A percentile compares a stretch with the other conserved stretches of the same genome.
These are phyloP conservation scores for Salmacisia buchloeana DNA, from an alignment of 1,284 basidiomycete genomes.

Conservation along the genomic window DNA sequence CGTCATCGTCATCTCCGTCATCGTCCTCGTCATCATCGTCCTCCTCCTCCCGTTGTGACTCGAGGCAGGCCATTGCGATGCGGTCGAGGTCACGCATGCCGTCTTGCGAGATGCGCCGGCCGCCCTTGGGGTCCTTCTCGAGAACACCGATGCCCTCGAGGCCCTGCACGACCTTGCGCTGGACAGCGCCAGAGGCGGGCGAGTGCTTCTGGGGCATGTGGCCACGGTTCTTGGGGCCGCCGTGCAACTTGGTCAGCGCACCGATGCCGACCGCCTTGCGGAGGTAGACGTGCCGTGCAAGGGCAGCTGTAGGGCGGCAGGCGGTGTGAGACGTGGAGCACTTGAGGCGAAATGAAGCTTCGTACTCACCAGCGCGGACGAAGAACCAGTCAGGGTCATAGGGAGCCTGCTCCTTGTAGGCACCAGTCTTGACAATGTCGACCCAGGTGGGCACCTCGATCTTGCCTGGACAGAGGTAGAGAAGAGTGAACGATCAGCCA, in stretches of 20 bases:
- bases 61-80: conserved; percentile 92
- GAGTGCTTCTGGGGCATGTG: conserved; percentile 90
- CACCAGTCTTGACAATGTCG: conserved; percentile 96
- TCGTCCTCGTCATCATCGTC: conserved; percentile 82
- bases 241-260: conserved; percentile 92
- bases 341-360: not conserved
- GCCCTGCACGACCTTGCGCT: conserved; percentile 72
- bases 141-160: conserved; percentile 98
- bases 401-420: conserved; percentile 95
- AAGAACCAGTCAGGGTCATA: conserved; percentile 99
- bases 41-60: conserved; percentile 75
- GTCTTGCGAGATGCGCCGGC: conserved; percentile 92
- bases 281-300: conserved; percentile 99
- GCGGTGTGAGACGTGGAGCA: not conserved
- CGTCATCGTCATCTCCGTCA: conserved; percentile 58
- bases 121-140: conserved; percentile 84
- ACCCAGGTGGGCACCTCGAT: conserved; percentile 99
- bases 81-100: conserved; percentile 96
- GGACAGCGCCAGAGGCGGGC: conserved; percentile 66
- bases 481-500: not conserved
- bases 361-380: conserved; percentile 80
- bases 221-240: conserved; percentile 80
- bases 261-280: conserved; percentile 98
- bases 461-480: conserved; percentile 59
- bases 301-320: conserved; percentile 63